Percentiles rank a stretch among this genome's conserved stretches.
These are phyloP conservation scores for Russula olivacea DNA, from an alignment of 768 basidiomycete genomes.

Conservation along the genomic window DNA sequence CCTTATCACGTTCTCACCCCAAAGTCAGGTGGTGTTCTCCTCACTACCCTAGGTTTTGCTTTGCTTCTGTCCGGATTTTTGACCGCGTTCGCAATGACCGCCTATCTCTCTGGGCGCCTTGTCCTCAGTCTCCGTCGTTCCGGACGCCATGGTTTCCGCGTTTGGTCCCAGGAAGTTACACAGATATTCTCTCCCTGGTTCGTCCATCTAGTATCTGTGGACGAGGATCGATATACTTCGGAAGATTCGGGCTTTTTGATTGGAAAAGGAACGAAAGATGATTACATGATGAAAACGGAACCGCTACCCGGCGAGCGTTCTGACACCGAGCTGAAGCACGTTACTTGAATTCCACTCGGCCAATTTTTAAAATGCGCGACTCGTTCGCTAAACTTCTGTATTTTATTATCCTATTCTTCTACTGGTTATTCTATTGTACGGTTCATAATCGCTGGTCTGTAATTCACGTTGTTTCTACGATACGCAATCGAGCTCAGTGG, in stretches of 20 bases:
- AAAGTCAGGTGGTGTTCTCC: slow-evolving; percentile 14
- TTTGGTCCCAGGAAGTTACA: slow-evolving; percentile 16
- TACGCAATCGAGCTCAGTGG: background rate
- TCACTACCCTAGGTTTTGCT: slow-evolving; percentile 12
- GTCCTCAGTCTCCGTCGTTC: background rate
- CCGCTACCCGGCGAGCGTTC: background rate
- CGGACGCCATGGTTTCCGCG: slow-evolving; percentile 15
- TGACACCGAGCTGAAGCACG: background rate
- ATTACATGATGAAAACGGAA: background rate
- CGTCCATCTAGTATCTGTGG: background rate
- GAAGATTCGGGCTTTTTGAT: slow-evolving; percentile 1
- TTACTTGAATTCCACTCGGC: background rate
- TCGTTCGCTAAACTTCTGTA: background rate
- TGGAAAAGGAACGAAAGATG: background rate
- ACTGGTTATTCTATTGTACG: background rate
- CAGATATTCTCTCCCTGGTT: background rate
- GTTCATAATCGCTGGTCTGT: background rate
- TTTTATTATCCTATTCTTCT: background rate
- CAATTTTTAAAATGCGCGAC: background rate
- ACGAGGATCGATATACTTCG: slow-evolving; percentile 4
- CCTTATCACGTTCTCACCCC: background rate
- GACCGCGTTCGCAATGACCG: slow-evolving; percentile 3
- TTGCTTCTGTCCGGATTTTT: slow-evolving; percentile 19
- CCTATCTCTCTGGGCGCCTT: slow-evolving; percentile 19
- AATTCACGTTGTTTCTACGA: background rate